A percentile compares a stretch with the other conserved stretches of the same genome.
These are phyloP conservation scores for Linnemannia schmuckeri DNA, from an alignment of 192 early-diverging fungal genomes.

Conservation along the genomic window DNA sequence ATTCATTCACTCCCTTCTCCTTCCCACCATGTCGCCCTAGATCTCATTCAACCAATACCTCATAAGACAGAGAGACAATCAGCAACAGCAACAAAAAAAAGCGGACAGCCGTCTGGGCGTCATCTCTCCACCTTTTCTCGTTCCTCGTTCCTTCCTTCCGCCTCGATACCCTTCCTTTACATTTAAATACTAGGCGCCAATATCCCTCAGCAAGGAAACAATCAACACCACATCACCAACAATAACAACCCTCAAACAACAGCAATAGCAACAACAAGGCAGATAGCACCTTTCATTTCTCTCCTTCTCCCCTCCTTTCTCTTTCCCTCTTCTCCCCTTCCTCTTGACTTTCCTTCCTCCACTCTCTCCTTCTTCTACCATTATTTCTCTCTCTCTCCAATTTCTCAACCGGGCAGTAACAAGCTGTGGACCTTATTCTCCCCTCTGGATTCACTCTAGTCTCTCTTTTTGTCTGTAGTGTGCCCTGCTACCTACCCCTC, in stretches of 20 bases:
- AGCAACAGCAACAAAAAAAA: too few species aligned
- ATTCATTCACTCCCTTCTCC: too few species aligned
- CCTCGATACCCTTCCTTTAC: not conserved
- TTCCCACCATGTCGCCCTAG: too few species aligned
- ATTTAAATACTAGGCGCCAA: not conserved
- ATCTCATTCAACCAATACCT: too few species aligned
- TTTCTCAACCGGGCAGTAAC: not conserved
- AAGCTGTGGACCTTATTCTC: not conserved
- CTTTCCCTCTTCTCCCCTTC: not conserved
- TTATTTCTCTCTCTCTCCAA: not conserved
- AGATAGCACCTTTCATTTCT: too few species aligned
- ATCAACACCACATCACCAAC: not conserved
- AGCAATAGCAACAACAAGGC: not conserved
- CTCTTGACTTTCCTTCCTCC: not conserved
- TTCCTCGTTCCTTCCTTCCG: not conserved
- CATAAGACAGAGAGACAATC: too few species aligned
- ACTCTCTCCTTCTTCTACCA: not conserved
- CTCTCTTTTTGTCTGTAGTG: not conserved
- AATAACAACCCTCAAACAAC: conserved; percentile 4
- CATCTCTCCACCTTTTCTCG: too few species aligned
- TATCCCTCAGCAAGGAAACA: too few species aligned
- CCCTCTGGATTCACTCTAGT: not conserved
- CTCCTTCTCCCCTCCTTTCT: not conserved
- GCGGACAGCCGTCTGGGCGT: too few species aligned
- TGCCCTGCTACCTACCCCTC: not conserved